Conservation (phyloP, 179 eudicot genomes). For the Corrigiola litoralis region DNA sequence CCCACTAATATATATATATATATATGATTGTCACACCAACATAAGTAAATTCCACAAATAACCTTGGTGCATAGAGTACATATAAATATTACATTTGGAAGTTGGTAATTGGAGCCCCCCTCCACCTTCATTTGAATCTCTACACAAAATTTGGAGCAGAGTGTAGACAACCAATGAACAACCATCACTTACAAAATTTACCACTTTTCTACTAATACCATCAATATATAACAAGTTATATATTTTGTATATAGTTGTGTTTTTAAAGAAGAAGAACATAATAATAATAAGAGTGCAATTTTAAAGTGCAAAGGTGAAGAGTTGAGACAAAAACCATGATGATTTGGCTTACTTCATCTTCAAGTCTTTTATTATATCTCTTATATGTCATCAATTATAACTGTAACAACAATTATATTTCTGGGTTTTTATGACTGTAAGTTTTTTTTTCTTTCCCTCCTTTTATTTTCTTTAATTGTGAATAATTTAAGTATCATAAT, state of each 20-base stretch:
- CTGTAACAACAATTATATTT: neutral
- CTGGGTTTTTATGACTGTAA: conserved; percentile 26
- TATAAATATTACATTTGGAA: conserved; percentile 7
- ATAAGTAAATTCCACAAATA: no score
- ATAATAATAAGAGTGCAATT: conserved; percentile 5
- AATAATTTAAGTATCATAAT: neutral
- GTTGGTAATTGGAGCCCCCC: conserved; percentile 11
- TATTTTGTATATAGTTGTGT: no score
- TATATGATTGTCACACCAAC: no score
- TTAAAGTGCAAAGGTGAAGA: neutral
- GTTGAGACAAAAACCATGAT: neutral
- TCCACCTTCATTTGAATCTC: neutral
- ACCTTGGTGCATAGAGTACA: neutral
- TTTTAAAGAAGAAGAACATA: no score
- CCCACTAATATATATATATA: no score
- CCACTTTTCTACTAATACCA: no score
- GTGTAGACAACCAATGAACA: neutral
- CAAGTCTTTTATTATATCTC: conserved; percentile 1
- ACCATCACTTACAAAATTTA: neutral
- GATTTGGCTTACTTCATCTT: conserved; percentile 7
- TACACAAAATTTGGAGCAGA: neutral
- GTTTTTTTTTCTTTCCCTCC: neutral
- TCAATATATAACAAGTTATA: no score
- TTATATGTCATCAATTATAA: neutral
- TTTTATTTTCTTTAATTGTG: neutral